Conservation (phyloP, 1,284 basidiomycete genomes). For the Irpex lacteus region DNA sequence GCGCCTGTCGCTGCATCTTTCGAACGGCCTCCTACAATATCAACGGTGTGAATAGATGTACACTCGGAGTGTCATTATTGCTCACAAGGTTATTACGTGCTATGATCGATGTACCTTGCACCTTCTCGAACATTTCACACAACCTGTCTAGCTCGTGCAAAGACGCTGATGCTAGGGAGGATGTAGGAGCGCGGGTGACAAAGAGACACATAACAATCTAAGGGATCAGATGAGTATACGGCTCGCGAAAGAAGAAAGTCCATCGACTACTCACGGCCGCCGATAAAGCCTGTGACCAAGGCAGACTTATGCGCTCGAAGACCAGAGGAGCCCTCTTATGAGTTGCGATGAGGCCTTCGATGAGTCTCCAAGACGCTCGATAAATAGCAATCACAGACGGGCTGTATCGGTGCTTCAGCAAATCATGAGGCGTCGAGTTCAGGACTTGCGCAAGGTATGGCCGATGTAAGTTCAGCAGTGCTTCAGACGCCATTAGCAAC, state of each 20-base stretch:
- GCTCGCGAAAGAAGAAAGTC: not conserved
- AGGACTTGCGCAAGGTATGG: slow-evolving; percentile 66
- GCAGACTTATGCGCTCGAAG: slow-evolving; percentile 43
- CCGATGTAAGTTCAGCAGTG: slow-evolving; percentile 64
- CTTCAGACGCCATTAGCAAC: slow-evolving; percentile 31
- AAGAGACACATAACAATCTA: slow-evolving; percentile 72
- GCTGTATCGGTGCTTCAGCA: slow-evolving; percentile 57
- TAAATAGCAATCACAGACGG: slow-evolving; percentile 70
- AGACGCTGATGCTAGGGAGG: slow-evolving; percentile 51
- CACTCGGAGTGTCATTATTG: slow-evolving; percentile 2
- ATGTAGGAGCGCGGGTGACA: slow-evolving; percentile 54
- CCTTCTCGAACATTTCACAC: slow-evolving; percentile 49
- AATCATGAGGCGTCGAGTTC: slow-evolving; percentile 52
- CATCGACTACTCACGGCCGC: slow-evolving; percentile 47
- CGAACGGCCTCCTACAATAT: slow-evolving; percentile 43
- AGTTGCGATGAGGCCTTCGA: slow-evolving; percentile 43
- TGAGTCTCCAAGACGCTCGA: slow-evolving; percentile 65
- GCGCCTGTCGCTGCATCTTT: slow-evolving; percentile 49
- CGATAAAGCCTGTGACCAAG: slow-evolving; percentile 62
- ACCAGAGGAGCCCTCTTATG: slow-evolving; percentile 39
- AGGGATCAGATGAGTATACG: not conserved
- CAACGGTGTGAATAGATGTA: not conserved
- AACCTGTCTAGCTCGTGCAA: slow-evolving; percentile 55
- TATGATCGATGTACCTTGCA: slow-evolving; percentile 41
- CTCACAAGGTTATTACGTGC: slow-evolving; percentile 52